A percentile compares a stretch with the other conserved stretches of the same genome.
Evolutionary conservation across 179 eudicot genomes (phyloP).

Genomic region (Corrigiola litoralis): DNA sequence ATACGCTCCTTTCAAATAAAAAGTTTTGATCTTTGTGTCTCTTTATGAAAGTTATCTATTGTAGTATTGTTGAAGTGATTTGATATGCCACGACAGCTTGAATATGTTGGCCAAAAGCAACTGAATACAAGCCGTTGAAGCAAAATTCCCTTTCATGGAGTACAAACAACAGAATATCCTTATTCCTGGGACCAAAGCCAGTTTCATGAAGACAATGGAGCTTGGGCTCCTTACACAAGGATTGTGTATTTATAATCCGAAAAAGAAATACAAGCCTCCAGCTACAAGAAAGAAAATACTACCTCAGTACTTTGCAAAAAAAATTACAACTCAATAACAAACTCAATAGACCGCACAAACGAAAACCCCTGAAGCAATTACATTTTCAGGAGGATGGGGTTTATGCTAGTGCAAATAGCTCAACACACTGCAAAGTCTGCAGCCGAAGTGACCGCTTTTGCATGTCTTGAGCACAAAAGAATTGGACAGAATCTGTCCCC

Average conservation of each 20-base stretch:
- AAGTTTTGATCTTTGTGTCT: too few species aligned
- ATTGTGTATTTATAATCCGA: constrained; percentile 29
- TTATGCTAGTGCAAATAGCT: constrained; percentile 23
- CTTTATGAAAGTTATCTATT: too few species aligned
- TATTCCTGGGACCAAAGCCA: too few species aligned
- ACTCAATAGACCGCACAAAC: constrained; percentile 19
- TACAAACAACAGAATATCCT: too few species aligned
- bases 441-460: constrained; percentile 26
- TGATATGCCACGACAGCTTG: too few species aligned
- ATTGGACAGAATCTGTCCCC: constrained; percentile 22
- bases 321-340: constrained; percentile 8
- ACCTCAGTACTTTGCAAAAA: neutral
- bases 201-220: neutral
- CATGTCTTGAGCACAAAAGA: constrained; percentile 24
- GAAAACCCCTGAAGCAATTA: constrained; percentile 24
- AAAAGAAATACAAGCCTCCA: neutral
- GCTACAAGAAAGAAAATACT: constrained; percentile 12
- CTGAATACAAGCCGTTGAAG: too few species aligned
- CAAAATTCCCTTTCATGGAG: too few species aligned
- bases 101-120: too few species aligned
- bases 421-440: constrained; percentile 19
- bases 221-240: constrained; percentile 16
- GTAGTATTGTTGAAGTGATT: too few species aligned
- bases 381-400: constrained; percentile 16
- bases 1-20: too few species aligned